phyloP scores from a whole-genome alignment of 345 rosid genomes.

The Stellera chamaejasme region DNA sequence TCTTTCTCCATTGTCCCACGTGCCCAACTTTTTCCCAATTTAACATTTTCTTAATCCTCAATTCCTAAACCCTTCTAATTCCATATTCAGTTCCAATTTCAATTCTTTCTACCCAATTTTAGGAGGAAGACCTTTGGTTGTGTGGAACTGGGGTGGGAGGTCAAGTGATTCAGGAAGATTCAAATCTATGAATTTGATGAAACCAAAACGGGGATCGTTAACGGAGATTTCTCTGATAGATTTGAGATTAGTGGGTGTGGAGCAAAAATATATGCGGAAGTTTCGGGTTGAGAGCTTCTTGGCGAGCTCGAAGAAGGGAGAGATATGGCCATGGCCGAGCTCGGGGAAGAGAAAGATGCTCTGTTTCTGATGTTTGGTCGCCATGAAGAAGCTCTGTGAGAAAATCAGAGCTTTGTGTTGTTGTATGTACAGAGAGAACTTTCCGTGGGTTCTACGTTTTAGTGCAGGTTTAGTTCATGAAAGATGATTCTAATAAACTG shows the following conservation, averaged over 20 bases:
- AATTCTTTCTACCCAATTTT: background rate
- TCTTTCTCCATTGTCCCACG: too few relatives aligned
- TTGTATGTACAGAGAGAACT: too few relatives aligned
- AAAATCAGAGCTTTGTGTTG: too few relatives aligned
- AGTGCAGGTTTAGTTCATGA: too few relatives aligned
- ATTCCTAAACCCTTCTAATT: too few relatives aligned
- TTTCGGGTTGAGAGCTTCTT: conserved; percentile 17
- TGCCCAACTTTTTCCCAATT: too few relatives aligned
- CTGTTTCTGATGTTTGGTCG: background rate
- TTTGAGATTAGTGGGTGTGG: conserved; percentile 24
- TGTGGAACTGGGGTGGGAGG: conserved; percentile 39
- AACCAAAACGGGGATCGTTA: background rate
- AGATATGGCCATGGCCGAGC: conserved; percentile 37
- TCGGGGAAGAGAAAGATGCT: conserved; percentile 30
- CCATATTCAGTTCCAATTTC: too few relatives aligned
- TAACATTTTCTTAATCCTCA: too few relatives aligned
- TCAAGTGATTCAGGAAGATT: conserved; percentile 28
- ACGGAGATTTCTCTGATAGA: conserved; percentile 5
- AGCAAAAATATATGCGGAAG: conserved; percentile 20
- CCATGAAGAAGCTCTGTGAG: too few relatives aligned
- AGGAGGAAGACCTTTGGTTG: conserved; percentile 30
- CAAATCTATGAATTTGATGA: conserved; percentile 20
- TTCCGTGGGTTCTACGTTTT: too few relatives aligned
- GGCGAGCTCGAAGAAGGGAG: conserved; percentile 29
- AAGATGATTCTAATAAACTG: too few relatives aligned